Percentiles rank a stretch among this genome's conserved stretches.
Conservation (phyloP, 345 rosid genomes). For the Syzygium oleosum region DNA sequence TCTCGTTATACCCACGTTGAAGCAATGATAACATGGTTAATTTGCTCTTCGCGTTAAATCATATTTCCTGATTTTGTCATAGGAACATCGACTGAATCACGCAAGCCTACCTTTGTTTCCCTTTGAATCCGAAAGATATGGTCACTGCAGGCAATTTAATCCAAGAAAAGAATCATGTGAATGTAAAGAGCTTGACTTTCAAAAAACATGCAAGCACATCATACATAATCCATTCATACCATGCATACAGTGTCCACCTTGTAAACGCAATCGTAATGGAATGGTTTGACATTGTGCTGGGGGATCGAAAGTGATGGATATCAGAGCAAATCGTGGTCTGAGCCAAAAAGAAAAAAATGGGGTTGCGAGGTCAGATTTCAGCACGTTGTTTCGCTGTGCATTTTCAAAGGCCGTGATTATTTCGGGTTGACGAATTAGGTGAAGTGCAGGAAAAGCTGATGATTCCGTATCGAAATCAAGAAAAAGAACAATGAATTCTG, state of each 20-base stretch:
- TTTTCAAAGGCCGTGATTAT: background rate
- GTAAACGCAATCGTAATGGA: background rate
- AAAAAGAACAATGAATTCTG: background rate
- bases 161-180: background rate
- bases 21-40: too few relatives aligned
- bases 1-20: background rate
- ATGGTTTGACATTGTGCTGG: background rate
- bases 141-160: background rate
- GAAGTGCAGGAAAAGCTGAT: slow-evolving; percentile 1
- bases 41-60: background rate
- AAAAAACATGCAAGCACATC: background rate
- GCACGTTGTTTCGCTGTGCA: background rate
- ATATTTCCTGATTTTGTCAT: background rate
- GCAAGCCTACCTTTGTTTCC: background rate
- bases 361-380: background rate
- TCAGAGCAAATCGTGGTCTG: background rate
- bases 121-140: background rate
- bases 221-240: background rate
- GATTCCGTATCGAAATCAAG: slow-evolving; percentile 3
- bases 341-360: background rate
- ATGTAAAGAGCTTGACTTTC: background rate
- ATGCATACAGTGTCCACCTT: background rate
- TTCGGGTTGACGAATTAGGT: slow-evolving; percentile 5
- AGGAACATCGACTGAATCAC: background rate
- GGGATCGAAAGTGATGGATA: background rate